phyloP scores from a whole-genome alignment of 192 early-diverging fungal species.

The Umbelopsis ramanniana region DNA sequence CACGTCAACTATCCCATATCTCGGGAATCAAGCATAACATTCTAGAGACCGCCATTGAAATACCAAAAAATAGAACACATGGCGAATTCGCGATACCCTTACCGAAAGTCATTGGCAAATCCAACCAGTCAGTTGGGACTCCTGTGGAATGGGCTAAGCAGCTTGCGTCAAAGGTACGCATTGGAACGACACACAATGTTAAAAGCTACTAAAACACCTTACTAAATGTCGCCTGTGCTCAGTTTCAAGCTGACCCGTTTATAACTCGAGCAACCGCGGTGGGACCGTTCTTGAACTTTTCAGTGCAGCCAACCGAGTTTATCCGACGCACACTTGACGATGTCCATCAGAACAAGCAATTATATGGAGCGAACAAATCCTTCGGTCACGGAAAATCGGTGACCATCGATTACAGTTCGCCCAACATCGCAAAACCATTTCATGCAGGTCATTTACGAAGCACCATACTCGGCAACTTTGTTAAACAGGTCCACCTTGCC shows the following conservation, averaged over 20 bases:
- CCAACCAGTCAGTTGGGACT: neutral
- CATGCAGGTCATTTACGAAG: conserved; percentile 96
- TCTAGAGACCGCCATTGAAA: conserved; percentile 1
- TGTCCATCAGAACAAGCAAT: conserved; percentile 48
- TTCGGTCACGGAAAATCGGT: conserved; percentile 65
- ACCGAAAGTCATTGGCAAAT: conserved; percentile 10
- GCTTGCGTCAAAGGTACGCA: conserved; percentile 21
- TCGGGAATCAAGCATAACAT: neutral
- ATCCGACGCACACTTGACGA: conserved; percentile 54
- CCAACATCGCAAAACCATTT: conserved; percentile 98
- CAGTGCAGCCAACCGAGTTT: conserved; percentile 54
- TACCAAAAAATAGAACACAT: conserved; percentile 24
- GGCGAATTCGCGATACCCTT: conserved; percentile 29
- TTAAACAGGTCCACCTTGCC: conserved; percentile 74
- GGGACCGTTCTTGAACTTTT: conserved; percentile 74
- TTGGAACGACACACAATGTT: neutral
- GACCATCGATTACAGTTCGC: conserved; percentile 90
- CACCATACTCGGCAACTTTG: conserved; percentile 95
- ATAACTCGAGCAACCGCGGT: conserved; percentile 54
- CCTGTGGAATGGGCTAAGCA: conserved; percentile 24
- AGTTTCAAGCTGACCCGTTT: conserved; percentile 50
- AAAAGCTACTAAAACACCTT: neutral
- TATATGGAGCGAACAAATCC: conserved; percentile 61
- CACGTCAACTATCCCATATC: conserved; percentile 2
- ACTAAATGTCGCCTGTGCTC: neutral